Evolutionary conservation across 148 eudicot species (phyloP).

Genomic region (Chenopodium formosanum): DNA sequence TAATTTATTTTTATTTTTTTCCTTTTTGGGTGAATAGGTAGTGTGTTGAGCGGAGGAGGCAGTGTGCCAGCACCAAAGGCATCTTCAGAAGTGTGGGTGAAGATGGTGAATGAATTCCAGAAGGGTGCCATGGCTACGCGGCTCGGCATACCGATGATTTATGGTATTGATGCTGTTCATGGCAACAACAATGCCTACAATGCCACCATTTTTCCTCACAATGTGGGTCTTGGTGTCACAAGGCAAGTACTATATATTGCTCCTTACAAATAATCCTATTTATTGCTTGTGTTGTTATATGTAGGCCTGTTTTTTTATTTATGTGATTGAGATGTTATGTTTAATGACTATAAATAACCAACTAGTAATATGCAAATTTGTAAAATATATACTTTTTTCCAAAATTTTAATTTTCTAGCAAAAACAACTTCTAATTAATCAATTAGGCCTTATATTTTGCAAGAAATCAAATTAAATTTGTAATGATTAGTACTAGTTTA

Average conservation of each 20-base stretch:
- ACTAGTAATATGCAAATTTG: not conserved
- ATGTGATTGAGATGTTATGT: not conserved
- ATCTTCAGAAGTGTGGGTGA: slow-evolving; percentile 56
- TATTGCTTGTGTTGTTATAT: slow-evolving; percentile 22
- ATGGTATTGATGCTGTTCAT: slow-evolving; percentile 70
- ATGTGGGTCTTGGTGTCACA: slow-evolving; percentile 72
- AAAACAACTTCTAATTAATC: too few species aligned
- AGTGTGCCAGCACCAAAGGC: slow-evolving; percentile 62
- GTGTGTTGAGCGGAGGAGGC: slow-evolving; percentile 62
- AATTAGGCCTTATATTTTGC: too few species aligned
- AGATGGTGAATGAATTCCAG: slow-evolving; percentile 61
- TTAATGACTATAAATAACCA: not conserved
- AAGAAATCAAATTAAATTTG: too few species aligned
- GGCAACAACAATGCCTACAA: slow-evolving; percentile 64
- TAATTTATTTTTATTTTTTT: not conserved
- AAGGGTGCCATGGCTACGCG: slow-evolving; percentile 62
- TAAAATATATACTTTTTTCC: too few species aligned
- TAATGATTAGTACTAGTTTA: too few species aligned
- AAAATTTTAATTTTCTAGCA: too few species aligned
- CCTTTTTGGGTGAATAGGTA: slow-evolving; percentile 34
- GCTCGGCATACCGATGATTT: slow-evolving; percentile 63
- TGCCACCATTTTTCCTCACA: slow-evolving; percentile 71
- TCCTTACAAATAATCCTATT: slow-evolving; percentile 45
- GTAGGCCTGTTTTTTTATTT: slow-evolving; percentile 26
- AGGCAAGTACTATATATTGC: slow-evolving; percentile 45